A percentile compares a stretch with the other conserved stretches of the same genome.
Evolutionary conservation across 768 basidiomycete genomes (phyloP).

Genomic region (Russula olivacea): DNA sequence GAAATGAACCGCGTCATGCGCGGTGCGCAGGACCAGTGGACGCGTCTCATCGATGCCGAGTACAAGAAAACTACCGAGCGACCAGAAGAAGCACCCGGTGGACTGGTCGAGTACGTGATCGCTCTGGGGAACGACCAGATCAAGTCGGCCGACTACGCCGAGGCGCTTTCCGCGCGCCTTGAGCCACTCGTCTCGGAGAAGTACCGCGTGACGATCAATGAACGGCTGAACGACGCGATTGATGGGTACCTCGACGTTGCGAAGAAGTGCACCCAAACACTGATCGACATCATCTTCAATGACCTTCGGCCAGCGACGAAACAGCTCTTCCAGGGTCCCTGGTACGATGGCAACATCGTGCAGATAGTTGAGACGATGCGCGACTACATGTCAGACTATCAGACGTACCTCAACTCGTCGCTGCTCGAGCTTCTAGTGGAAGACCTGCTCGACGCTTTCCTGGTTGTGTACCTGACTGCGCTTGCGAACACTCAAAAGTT

Average conservation of each 20-base stretch:
- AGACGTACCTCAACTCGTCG: slow-evolving; percentile 82
- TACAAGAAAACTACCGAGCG: slow-evolving; percentile 84
- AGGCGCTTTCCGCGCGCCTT: slow-evolving; percentile 75
- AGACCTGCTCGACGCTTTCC: slow-evolving; percentile 85
- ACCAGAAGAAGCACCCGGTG: slow-evolving; percentile 80
- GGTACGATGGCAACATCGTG: slow-evolving; percentile 86
- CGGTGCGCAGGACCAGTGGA: slow-evolving; percentile 82
- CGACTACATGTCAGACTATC: slow-evolving; percentile 95
- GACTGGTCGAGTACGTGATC: slow-evolving; percentile 92
- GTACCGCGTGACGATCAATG: slow-evolving; percentile 76
- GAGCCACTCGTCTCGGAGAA: slow-evolving; percentile 93
- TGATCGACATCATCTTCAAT: slow-evolving; percentile 93
- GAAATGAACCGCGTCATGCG: slow-evolving; percentile 90
- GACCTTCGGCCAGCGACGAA: slow-evolving; percentile 87
- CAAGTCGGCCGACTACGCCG: slow-evolving; percentile 91
- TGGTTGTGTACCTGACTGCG: slow-evolving; percentile 85
- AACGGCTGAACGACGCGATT: slow-evolving; percentile 90
- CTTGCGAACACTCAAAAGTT: slow-evolving; percentile 81
- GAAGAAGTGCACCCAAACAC: slow-evolving; percentile 91
- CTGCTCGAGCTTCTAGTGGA: slow-evolving; percentile 89
- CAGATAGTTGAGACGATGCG: slow-evolving; percentile 94
- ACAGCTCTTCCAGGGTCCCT: slow-evolving; percentile 70
- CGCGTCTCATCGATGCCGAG: slow-evolving; percentile 73
- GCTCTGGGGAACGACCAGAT: slow-evolving; percentile 97
- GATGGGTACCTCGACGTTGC: slow-evolving; percentile 98